Conservation (phyloP, 345 rosid species). For the Salix caprea region DNA sequence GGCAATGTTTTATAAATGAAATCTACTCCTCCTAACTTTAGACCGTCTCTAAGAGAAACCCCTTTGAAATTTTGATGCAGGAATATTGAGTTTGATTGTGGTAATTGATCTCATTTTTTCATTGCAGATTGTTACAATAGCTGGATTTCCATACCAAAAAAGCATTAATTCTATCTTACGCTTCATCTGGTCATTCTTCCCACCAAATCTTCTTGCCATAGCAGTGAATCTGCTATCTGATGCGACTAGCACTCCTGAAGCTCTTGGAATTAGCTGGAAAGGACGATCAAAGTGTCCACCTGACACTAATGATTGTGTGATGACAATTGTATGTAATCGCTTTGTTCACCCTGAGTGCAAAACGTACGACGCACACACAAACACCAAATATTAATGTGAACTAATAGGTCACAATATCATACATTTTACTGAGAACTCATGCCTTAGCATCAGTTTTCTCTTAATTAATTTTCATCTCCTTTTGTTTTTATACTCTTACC, state of each 20-base stretch:
- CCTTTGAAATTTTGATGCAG: not conserved
- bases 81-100: slow-evolving; percentile 1
- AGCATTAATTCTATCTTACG: slow-evolving; percentile 22
- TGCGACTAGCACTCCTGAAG: slow-evolving; percentile 67
- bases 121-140: slow-evolving; percentile 52
- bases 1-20: not conserved
- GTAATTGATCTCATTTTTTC: slow-evolving; percentile 11
- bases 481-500: not conserved
- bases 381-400: not conserved
- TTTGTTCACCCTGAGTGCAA: not conserved
- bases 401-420: not conserved
- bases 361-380: not conserved
- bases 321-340: slow-evolving; percentile 57
- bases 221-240: slow-evolving; percentile 49
- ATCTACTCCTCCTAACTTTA: not conserved
- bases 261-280: slow-evolving; percentile 81
- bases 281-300: slow-evolving; percentile 51
- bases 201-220: slow-evolving; percentile 82
- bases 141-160: slow-evolving; percentile 59
- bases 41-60: not conserved
- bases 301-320: slow-evolving; percentile 49
- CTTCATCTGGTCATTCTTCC: slow-evolving; percentile 73
- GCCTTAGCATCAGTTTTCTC: not conserved
- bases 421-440: not conserved
- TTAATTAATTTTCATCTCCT: not conserved